Evolutionary conservation across 108 stramenopile genomes (phyloP).

Genomic region (Skeletonema menzelii): DNA sequence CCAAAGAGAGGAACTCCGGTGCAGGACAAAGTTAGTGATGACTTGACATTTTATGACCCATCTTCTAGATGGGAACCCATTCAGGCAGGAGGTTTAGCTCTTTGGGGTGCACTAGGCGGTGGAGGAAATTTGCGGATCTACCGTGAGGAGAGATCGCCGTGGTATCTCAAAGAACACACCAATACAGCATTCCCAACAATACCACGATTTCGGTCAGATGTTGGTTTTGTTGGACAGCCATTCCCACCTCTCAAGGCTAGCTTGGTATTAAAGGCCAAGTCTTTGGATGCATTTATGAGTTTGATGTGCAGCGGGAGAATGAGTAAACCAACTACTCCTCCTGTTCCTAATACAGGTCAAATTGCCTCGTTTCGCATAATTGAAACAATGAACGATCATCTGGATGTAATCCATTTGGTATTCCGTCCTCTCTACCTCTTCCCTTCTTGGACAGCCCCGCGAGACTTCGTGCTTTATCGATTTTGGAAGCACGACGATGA

Average conservation of each 20-base stretch:
- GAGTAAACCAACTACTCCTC: slow-evolving; percentile 5
- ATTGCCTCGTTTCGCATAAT: slow-evolving; percentile 76
- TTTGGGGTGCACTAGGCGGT: slow-evolving; percentile 62
- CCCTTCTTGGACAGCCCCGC: slow-evolving; percentile 89
- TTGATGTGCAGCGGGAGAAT: slow-evolving; percentile 74
- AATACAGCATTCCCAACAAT: slow-evolving; percentile 14
- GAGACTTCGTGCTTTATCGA: slow-evolving; percentile 86
- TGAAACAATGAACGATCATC: slow-evolving; percentile 88
- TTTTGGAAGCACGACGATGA: slow-evolving; percentile 93
- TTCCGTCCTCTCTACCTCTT: slow-evolving; percentile 83
- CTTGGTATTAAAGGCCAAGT: slow-evolving; percentile 64
- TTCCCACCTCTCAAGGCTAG: slow-evolving; percentile 74
- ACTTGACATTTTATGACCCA: slow-evolving; percentile 16
- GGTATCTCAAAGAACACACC: slow-evolving; percentile 1
- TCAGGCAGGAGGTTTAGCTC: slow-evolving; percentile 56
- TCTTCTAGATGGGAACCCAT: slow-evolving; percentile 68
- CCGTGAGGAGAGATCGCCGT: slow-evolving; percentile 54
- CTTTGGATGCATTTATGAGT: slow-evolving; percentile 84
- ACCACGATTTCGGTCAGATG: slow-evolving; percentile 29
- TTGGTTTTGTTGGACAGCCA: slow-evolving; percentile 49
- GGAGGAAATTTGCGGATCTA: slow-evolving; percentile 72
- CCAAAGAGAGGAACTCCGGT: background rate
- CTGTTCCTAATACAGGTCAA: slow-evolving; percentile 67
- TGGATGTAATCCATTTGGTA: slow-evolving; percentile 87
- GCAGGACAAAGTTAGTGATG: slow-evolving; percentile 3